Conservation (phyloP, 805 yeast genomes). For the Vanderwaltozyma tropicalis region DNA sequence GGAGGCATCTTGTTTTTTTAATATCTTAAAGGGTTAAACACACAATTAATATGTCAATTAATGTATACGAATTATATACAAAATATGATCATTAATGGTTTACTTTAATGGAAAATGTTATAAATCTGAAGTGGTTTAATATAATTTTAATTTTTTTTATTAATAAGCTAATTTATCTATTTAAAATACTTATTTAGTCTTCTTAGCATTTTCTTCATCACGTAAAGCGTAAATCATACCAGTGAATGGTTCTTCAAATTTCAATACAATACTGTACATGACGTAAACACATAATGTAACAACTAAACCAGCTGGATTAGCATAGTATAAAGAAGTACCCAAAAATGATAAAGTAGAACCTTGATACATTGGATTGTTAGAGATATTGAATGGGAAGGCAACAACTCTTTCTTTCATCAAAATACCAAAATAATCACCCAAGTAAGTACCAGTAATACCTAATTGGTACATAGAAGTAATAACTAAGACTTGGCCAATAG, state of each 20-base stretch:
- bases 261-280: conserved; percentile 76
- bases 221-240: conserved; percentile 78
- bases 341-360: conserved; percentile 85
- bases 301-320: conserved; percentile 79
- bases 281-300: conserved; percentile 62
- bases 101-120: too few relatives aligned
- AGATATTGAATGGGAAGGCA: conserved; percentile 84
- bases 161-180: too few relatives aligned
- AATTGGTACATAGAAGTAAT: conserved; percentile 79
- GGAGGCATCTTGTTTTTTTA: conserved; percentile 31
- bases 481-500: conserved; percentile 71
- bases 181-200: conserved; percentile 12
- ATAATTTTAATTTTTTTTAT: too few relatives aligned
- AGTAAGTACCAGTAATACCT: conserved; percentile 92
- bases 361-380: conserved; percentile 93
- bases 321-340: conserved; percentile 82
- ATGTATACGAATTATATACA: too few relatives aligned
- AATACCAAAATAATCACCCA: conserved; percentile 96
- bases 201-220: conserved; percentile 29
- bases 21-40: too few relatives aligned
- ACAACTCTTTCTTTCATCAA: conserved; percentile 84
- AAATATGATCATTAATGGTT: too few relatives aligned
- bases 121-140: too few relatives aligned
- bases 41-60: too few relatives aligned
- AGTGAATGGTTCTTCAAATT: conserved; percentile 94